A percentile compares a stretch with the other conserved stretches of the same genome.
Conservation (phyloP, 805 yeast genomes). For the Metschnikowia lunata region DNA sequence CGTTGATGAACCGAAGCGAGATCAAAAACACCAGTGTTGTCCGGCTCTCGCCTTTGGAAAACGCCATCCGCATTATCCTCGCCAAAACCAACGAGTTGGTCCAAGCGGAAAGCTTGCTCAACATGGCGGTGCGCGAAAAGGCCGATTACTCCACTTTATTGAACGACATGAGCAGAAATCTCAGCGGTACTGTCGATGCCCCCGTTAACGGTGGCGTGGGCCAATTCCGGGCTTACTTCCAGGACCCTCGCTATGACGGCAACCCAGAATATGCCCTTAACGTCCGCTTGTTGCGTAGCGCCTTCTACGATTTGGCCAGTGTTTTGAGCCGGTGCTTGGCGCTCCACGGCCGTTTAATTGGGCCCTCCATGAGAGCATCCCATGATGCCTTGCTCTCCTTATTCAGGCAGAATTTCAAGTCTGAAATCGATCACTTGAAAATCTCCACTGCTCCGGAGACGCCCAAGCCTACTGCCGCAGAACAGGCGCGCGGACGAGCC, state of each 20-base stretch:
- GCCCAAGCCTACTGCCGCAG: conserved; percentile 8
- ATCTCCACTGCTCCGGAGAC: conserved; percentile 32
- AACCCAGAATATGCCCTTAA: conserved; percentile 28
- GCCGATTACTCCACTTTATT: conserved; percentile 46
- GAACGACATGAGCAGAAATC: conserved; percentile 62
- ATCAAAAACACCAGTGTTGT: conserved; percentile 45
- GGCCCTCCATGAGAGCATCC: conserved; percentile 50
- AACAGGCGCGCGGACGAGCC: conserved; percentile 8
- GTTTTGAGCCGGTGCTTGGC: conserved; percentile 61
- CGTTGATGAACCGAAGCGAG: conserved; percentile 81
- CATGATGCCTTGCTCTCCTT: conserved; percentile 65
- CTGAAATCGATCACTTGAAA: conserved; percentile 51
- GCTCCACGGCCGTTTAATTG: conserved; percentile 64
- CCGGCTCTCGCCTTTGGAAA: conserved; percentile 77
- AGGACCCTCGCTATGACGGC: conserved; percentile 32
- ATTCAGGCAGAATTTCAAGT: conserved; percentile 61
- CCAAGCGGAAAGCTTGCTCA: conserved; percentile 59
- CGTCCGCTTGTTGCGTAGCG: conserved; percentile 37
- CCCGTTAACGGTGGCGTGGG: conserved; percentile 93
- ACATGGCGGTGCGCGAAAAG: conserved; percentile 49
- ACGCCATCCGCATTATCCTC: conserved; percentile 65
- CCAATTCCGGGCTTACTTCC: conserved; percentile 68
- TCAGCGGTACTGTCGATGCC: conserved; percentile 84
- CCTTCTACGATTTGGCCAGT: conserved; percentile 66
- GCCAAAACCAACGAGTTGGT: conserved; percentile 69